Evolutionary conservation across 1,284 basidiomycete species (phyloP).

Genomic region (Hemileia vastatrix): DNA sequence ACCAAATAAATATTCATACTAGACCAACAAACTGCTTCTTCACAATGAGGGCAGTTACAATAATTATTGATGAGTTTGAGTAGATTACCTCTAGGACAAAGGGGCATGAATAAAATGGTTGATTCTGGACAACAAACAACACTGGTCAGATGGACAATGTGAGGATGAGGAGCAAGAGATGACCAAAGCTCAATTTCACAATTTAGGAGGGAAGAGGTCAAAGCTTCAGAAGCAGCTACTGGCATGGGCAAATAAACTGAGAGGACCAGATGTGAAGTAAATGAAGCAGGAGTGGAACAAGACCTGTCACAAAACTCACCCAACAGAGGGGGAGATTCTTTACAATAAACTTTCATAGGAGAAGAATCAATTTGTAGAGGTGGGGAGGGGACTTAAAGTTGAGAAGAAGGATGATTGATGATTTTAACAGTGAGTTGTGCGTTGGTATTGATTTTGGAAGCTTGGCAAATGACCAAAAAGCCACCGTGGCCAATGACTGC

Average conservation of each 20-base stretch:
- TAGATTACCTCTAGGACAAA: slow-evolving; percentile 71
- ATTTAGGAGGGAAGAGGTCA: slow-evolving; percentile 53
- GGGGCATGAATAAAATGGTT: slow-evolving; percentile 73
- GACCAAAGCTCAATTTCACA: slow-evolving; percentile 74
- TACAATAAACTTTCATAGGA: too few relatives aligned
- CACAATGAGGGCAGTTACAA: too few relatives aligned
- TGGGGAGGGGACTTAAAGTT: background rate
- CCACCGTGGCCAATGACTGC: slow-evolving; percentile 69
- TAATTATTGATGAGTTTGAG: slow-evolving; percentile 66
- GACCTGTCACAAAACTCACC: slow-evolving; percentile 21
- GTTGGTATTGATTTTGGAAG: slow-evolving; percentile 55
- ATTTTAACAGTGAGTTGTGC: slow-evolving; percentile 72
- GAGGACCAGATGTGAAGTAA: slow-evolving; percentile 47
- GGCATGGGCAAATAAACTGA: slow-evolving; percentile 49
- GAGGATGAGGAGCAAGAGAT: slow-evolving; percentile 54
- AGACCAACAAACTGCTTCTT: background rate
- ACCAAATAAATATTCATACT: slow-evolving; percentile 48
- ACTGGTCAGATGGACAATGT: slow-evolving; percentile 71
- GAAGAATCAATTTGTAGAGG: background rate
- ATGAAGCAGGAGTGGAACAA: slow-evolving; percentile 11
- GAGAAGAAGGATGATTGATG: slow-evolving; percentile 46
- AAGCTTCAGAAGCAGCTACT: slow-evolving; percentile 46
- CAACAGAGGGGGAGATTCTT: too few relatives aligned
- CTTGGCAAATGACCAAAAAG: slow-evolving; percentile 73
- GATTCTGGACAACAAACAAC: slow-evolving; percentile 57